Conservation (phyloP, 495 filamentous ascomycete genomes). For the Hypoxylon lienhwacheense region DNA sequence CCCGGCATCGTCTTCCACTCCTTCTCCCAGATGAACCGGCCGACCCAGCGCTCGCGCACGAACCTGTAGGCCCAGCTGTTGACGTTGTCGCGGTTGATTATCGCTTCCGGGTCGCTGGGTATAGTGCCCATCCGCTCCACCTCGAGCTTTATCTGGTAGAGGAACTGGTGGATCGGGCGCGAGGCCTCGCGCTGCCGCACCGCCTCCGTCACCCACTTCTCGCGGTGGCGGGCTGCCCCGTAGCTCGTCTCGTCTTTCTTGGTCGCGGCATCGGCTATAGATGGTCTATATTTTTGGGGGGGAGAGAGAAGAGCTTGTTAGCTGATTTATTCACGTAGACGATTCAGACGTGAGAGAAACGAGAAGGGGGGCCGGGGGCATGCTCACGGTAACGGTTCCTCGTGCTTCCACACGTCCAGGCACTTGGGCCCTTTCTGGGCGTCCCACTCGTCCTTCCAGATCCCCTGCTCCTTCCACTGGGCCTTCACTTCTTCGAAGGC, state of each 20-base stretch:
- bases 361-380: too few relatives aligned
- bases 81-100: slow-evolving; percentile 4
- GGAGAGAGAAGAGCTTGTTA: too few relatives aligned
- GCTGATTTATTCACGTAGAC: too few relatives aligned
- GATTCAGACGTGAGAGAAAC: too few relatives aligned
- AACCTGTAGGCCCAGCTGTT: slow-evolving; percentile 22
- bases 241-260: too few relatives aligned
- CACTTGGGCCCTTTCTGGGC: background rate
- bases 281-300: too few relatives aligned
- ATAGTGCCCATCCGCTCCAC: slow-evolving; percentile 26
- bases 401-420: slow-evolving; percentile 13
- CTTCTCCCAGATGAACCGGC: slow-evolving; percentile 34
- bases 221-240: background rate
- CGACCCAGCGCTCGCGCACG: slow-evolving; percentile 32
- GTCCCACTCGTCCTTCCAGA: slow-evolving; percentile 33
- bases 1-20: slow-evolving; percentile 37
- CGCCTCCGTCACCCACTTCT: slow-evolving; percentile 1
- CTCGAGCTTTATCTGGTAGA: slow-evolving; percentile 37
- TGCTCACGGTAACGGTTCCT: background rate
- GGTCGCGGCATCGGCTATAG: too few relatives aligned
- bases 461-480: slow-evolving; percentile 37
- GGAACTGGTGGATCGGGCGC: slow-evolving; percentile 37
- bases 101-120: background rate
- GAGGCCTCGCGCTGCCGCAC: slow-evolving; percentile 31
- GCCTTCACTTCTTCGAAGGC: slow-evolving; percentile 17